Percentiles rank a stretch among this genome's conserved stretches.
These are phyloP conservation scores for Hypomyces perniciosus DNA, from an alignment of 2,329 filamentous ascomycete species.

Conservation along the genomic window DNA sequence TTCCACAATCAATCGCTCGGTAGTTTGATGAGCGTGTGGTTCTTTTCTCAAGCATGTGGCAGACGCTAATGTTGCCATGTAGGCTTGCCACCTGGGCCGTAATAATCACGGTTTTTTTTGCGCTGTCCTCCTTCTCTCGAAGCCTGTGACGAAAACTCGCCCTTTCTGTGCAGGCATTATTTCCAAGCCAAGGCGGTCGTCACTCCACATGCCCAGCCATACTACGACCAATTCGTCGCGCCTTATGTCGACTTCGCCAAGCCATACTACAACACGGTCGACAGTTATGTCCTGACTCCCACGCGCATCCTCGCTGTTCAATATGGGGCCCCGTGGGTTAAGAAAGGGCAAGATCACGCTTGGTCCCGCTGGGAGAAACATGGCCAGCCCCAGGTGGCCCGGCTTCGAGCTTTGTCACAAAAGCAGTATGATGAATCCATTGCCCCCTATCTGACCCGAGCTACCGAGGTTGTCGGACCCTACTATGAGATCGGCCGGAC, in stretches of 20 bases:
- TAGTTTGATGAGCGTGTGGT: not conserved
- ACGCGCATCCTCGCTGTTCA: constrained; percentile 59
- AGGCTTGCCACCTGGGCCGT: constrained; percentile 83
- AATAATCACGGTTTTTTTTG: constrained; percentile 71
- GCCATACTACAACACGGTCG: constrained; percentile 64
- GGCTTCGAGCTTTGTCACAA: constrained; percentile 55
- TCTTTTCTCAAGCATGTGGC: not conserved
- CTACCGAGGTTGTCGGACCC: constrained; percentile 53
- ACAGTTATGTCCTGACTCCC: constrained; percentile 63
- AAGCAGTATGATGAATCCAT: constrained; percentile 64
- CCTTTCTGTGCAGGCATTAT: constrained; percentile 80
- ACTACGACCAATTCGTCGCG: constrained; percentile 77
- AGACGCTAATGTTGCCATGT: constrained; percentile 8
- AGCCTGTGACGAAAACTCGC: constrained; percentile 62
- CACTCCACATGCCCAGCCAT: constrained; percentile 72
- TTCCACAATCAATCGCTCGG: constrained; percentile 1
- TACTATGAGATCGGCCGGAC: constrained; percentile 64
- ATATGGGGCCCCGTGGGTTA: constrained; percentile 69
- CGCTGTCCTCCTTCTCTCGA: constrained; percentile 69
- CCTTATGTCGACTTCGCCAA: constrained; percentile 72
- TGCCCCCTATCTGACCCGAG: constrained; percentile 66
- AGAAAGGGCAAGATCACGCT: constrained; percentile 60
- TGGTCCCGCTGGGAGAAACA: constrained; percentile 71
- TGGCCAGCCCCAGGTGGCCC: constrained; percentile 66
- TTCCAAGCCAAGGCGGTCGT: constrained; percentile 57